Evolutionary conservation across 768 basidiomycete genomes (phyloP).

Genomic region (Polyporus arcularius): DNA sequence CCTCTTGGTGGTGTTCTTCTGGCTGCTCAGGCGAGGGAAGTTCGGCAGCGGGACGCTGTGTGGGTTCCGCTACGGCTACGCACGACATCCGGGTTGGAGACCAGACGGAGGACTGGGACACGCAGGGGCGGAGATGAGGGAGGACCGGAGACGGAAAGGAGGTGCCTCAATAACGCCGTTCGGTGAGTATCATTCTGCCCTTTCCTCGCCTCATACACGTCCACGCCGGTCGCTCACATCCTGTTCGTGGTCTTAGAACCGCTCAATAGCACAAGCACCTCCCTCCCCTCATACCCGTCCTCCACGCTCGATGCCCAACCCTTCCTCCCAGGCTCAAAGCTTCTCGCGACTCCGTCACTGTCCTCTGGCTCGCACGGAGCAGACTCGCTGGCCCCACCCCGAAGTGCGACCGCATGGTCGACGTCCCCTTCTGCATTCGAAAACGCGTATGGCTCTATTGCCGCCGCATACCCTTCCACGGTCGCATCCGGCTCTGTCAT

Average conservation of each 20-base stretch:
- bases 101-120: too few species aligned
- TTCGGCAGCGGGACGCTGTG: constrained; percentile 1
- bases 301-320: neutral
- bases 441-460: neutral
- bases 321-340: neutral
- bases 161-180: too few species aligned
- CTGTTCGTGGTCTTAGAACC: too few species aligned
- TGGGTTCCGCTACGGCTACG: neutral
- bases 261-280: too few species aligned
- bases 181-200: too few species aligned
- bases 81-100: neutral
- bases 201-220: neutral
- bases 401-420: neutral
- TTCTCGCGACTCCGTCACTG: too few species aligned
- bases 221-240: neutral
- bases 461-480: neutral
- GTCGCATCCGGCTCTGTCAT: neutral
- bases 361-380: neutral
- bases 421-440: constrained; percentile 4
- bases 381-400: neutral
- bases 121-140: neutral
- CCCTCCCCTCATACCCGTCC: neutral
- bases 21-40: neutral
- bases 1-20: neutral
- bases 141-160: neutral